Percentiles rank a stretch among this genome's conserved stretches.
Evolutionary conservation across 768 basidiomycete species (phyloP).

Genomic region (Pleurotus tuber-regium): DNA sequence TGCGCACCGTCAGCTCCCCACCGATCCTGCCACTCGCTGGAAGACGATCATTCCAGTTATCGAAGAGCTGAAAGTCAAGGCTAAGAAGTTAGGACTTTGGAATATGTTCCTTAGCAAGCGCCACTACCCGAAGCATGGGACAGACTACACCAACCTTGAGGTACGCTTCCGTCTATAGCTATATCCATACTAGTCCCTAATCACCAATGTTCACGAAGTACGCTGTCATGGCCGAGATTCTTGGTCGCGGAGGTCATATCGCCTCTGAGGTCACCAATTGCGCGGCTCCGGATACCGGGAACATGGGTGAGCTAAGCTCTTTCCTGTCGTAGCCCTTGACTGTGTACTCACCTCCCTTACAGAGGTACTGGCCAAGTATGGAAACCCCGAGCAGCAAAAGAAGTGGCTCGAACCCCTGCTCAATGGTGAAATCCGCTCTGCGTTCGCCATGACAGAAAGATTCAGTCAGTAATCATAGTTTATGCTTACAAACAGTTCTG

Average conservation of each 20-base stretch:
- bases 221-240: conserved; percentile 94
- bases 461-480: conserved; percentile 48
- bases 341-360: conserved; percentile 11
- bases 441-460: conserved; percentile 97
- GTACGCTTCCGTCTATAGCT: conserved; percentile 46
- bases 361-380: conserved; percentile 98
- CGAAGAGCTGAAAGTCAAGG: conserved; percentile 83
- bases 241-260: conserved; percentile 80
- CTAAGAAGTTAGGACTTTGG: conserved; percentile 90
- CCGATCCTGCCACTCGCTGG: conserved; percentile 76
- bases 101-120: conserved; percentile 94
- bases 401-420: conserved; percentile 87
- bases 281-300: conserved; percentile 95
- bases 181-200: too few species aligned
- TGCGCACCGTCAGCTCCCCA: conserved; percentile 80
- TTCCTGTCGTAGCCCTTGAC: not conserved
- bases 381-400: conserved; percentile 86
- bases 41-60: conserved; percentile 78
- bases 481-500: conserved; percentile 5
- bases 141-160: conserved; percentile 92
- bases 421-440: conserved; percentile 89
- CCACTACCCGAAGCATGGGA: conserved; percentile 88
- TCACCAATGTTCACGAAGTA: too few species aligned
- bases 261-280: conserved; percentile 91
- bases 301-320: conserved; percentile 73